Percentiles rank a stretch among this genome's conserved stretches.
phyloP scores from a whole-genome alignment of 2,329 filamentous ascomycete species.

The Triangularia setosa region DNA sequence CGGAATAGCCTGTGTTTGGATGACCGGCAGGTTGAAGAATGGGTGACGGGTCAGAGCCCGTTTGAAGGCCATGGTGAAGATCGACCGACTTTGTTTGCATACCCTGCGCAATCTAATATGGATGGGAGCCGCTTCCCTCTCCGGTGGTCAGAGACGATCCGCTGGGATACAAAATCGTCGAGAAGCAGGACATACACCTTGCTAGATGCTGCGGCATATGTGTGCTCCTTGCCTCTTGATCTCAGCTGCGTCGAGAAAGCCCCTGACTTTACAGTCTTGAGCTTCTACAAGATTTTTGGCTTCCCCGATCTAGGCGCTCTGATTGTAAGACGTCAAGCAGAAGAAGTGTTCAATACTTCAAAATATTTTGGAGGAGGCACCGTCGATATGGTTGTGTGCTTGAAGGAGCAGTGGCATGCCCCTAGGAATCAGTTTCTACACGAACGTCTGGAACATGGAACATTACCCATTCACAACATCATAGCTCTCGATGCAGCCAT shows the following conservation, averaged over 20 bases:
- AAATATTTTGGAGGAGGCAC: constrained; percentile 93
- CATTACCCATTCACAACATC: constrained; percentile 85
- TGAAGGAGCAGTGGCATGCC: constrained; percentile 79
- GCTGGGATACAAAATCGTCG: constrained; percentile 24
- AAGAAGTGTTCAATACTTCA: constrained; percentile 59
- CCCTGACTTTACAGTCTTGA: constrained; percentile 83
- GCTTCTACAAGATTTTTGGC: constrained; percentile 97
- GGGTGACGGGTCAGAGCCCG: constrained; percentile 48
- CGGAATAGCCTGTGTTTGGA: constrained; percentile 61
- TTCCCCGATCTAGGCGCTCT: constrained; percentile 88
- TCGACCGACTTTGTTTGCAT: constrained; percentile 61
- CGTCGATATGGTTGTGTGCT: constrained; percentile 79
- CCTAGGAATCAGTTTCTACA: constrained; percentile 70
- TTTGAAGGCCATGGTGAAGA: constrained; percentile 26
- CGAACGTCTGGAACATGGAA: constrained; percentile 84
- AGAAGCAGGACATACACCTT: constrained; percentile 56
- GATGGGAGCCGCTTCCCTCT: constrained; percentile 73
- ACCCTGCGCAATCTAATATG: constrained; percentile 91
- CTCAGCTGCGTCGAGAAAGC: constrained; percentile 57
- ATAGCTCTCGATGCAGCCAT: constrained; percentile 75
- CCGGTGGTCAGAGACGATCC: constrained; percentile 16
- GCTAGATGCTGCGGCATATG: constrained; percentile 78
- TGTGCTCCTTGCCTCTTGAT: constrained; percentile 72
- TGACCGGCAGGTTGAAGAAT: constrained; percentile 60
- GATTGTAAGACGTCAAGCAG: constrained; percentile 71